Base-by-base conservation (phyloP, 495 filamentous ascomycete genomes). In the Usnea hakonensis region DNA sequence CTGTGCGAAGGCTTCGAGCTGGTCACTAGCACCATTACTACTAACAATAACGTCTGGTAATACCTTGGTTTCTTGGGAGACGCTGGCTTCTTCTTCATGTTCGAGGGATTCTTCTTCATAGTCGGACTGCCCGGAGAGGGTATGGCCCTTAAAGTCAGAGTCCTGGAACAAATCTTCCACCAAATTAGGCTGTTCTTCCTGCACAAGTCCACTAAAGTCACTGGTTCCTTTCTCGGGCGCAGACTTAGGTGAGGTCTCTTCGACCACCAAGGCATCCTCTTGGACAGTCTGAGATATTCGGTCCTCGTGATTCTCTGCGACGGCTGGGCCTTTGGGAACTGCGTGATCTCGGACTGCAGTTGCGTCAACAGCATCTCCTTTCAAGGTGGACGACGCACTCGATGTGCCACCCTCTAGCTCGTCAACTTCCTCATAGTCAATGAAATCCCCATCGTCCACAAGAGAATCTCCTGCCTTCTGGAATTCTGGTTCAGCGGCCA, bases 401-500 rank as follows among this genome's bases (percentile, higher is more conserved):
- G 65, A 67, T 21, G 54, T 28, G 57, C 65, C 58, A 26, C 41
- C 21, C 8, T 64, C 66, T 13, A 60, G 1, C 37, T 67, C 68
- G 26, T 73, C 68, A 60, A 69, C 67, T n/a, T 61, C 54, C 53
- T 73, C 73, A 36, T 70, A 64, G 54, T 70, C 65, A 37, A 67
- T 57, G 5, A 44, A 44, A 33, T 65, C 67, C 53, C 52, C 68
- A 56, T 67, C 60, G 13, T 62, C 58, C 33, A 53, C 6, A 26
- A 13, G 38, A 5, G 50, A 33, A 36, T 36, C 60, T 17, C n/a
- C 60, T 16, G 37, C 36, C 23, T 35, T 46, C 33, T 37, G 26
- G 14, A 52, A 4, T 41, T 35, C 28, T 32, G 50, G n/a, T 21
- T 62, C 36, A 30, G 23, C 43, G 5, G 35, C 21, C 36, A 37